Evolutionary conservation across 495 filamentous ascomycete species (phyloP), one percentile per base, ranked within the genome.

Genomic region (Penicillium waksmanii): DNA sequence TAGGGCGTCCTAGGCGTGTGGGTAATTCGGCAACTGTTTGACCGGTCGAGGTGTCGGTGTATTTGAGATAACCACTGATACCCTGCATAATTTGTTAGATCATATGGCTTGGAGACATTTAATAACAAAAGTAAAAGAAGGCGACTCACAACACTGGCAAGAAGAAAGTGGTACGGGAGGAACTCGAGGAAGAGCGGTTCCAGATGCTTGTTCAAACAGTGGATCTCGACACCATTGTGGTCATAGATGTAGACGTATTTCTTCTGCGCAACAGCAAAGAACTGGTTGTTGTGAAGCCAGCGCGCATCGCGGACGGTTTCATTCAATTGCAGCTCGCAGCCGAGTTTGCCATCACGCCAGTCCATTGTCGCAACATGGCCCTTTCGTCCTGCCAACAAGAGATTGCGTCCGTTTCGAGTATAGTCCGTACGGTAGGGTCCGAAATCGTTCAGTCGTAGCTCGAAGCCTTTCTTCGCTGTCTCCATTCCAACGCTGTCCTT

Each of bases 171-270:
- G 70, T 97, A 98, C 3, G 93, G 94, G 25, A 98, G 78, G 72
- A 97, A 98, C 73, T 98, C 92, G 79, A 98, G 89, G 76, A 93
- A 86, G 10, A 88, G 89, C n/a, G 96, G 91, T 75, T 98, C 95
- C 60, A 94, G 82, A 66, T 96, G 93, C 68, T 92, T 91, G 73
- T 84, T 85, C 58, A 98, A 77, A 69, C 91, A 93, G 74, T 98
- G 96, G 19, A 98, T 71, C 74, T 98, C 95, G 15, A 96, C 88
- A 58, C 95, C 95, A 27, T 86, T 81, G 36, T 85, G 77, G 65
- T 97, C 95, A 77, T 98, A 98, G 60, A 98, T 98, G 77, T 92
- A 93, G 60, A 93, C 89, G 60, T 94, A 88, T 74, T 96, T 96
- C 83, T 98, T 98, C 75, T 98, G 95, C 27, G 95, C 91, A n/a